A percentile compares a stretch with the other conserved stretches of the same genome.
phyloP scores from a whole-genome alignment of 306 rosid species.

The Vigna mungo region DNA sequence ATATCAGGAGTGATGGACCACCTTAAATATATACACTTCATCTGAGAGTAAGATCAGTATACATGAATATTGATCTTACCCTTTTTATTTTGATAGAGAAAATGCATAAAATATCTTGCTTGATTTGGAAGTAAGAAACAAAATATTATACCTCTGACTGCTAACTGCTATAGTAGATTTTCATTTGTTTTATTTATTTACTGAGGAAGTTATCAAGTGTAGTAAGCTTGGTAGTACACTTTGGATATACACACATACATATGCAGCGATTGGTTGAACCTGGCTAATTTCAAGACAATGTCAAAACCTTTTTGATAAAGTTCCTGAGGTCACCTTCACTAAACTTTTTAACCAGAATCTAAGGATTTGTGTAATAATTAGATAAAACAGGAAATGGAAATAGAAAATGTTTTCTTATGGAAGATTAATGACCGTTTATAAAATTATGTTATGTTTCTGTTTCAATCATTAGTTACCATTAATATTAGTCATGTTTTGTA shows the following conservation, averaged over 20 bases:
- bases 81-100: neutral
- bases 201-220: neutral
- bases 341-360: neutral
- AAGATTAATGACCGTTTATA: too few relatives aligned
- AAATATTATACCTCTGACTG: neutral
- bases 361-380: neutral
- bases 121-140: slow-evolving; percentile 22
- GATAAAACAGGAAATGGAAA: too few relatives aligned
- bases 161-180: neutral
- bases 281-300: neutral
- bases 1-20: neutral
- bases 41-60: neutral
- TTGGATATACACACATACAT: neutral
- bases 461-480: too few relatives aligned
- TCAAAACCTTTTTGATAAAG: neutral
- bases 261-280: neutral
- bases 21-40: neutral
- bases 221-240: too few relatives aligned
- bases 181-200: neutral
- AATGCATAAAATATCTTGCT: slow-evolving; percentile 9
- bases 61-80: neutral
- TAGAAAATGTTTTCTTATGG: too few relatives aligned
- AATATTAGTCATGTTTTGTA: too few relatives aligned
- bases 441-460: too few relatives aligned
- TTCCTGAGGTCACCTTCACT: neutral